A percentile compares a stretch with the other conserved stretches of the same genome.
phyloP scores from a whole-genome alignment of 768 basidiomycete genomes.

The Pleurotus sapidus region DNA sequence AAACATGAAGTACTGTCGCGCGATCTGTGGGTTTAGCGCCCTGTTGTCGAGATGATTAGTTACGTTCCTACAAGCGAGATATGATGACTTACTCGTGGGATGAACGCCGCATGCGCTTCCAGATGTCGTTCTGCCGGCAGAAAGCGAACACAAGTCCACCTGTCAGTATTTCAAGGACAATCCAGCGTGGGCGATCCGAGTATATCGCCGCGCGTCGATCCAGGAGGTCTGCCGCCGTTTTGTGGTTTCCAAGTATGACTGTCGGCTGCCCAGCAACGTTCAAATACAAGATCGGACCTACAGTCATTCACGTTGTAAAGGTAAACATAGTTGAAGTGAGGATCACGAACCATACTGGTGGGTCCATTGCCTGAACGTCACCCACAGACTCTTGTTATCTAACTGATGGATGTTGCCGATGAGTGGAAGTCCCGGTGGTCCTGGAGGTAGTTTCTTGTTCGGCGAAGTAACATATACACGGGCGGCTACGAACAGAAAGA shows the following conservation, averaged over 20 bases:
- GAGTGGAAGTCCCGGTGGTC: conserved; percentile 19
- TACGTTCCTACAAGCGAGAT: no score
- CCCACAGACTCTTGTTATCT: conserved; percentile 14
- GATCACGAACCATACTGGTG: conserved; percentile 14
- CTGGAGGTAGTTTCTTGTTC: conserved; percentile 19
- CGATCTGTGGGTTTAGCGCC: not conserved
- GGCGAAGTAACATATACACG: not conserved
- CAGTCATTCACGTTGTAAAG: not conserved
- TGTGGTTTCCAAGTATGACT: conserved; percentile 27
- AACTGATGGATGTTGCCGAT: conserved; percentile 21
- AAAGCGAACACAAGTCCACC: conserved; percentile 25
- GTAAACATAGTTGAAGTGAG: no score
- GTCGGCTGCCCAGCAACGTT: conserved; percentile 16
- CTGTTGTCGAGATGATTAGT: not conserved
- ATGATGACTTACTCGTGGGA: not conserved
- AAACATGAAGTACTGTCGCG: not conserved
- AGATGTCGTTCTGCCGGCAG: conserved; percentile 14
- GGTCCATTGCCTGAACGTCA: conserved; percentile 18
- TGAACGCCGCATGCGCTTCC: not conserved
- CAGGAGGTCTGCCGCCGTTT: conserved; percentile 28
- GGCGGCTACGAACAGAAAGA: not conserved
- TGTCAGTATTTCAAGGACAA: conserved; percentile 27
- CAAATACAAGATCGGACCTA: conserved; percentile 16
- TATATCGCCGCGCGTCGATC: conserved; percentile 24
- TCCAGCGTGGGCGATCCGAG: conserved; percentile 20